Evolutionary conservation across 768 basidiomycete genomes (phyloP).

Genomic region (Wakefieldia striispora): DNA sequence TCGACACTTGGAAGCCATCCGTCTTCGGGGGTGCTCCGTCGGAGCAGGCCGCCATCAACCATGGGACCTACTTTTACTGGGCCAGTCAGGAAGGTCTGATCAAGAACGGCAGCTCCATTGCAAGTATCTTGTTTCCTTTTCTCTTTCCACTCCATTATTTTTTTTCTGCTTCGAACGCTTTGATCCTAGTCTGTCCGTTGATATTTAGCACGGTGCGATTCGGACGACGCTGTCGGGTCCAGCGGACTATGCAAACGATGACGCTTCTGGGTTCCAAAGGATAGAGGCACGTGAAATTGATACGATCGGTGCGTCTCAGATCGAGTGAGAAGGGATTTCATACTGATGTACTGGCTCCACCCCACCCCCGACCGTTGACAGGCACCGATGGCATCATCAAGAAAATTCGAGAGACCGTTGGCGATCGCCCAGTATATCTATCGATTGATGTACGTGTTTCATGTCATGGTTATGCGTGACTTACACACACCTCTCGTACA

Average conservation of each 20-base stretch:
- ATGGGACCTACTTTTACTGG: conserved; percentile 91
- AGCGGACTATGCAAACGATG: conserved; percentile 76
- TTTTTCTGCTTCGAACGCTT: conserved; percentile 34
- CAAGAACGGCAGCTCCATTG: conserved; percentile 74
- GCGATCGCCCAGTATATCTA: conserved; percentile 71
- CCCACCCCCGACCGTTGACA: conserved; percentile 21
- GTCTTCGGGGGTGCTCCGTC: conserved; percentile 76
- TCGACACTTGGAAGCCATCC: conserved; percentile 76
- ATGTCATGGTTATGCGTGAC: background rate
- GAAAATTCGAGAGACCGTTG: conserved; percentile 77
- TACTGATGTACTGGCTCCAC: background rate
- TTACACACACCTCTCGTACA: conserved; percentile 20
- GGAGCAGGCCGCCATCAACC: conserved; percentile 72
- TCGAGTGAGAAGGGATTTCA: background rate
- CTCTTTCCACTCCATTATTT: conserved; percentile 12
- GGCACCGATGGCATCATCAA: conserved; percentile 75
- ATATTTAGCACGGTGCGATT: conserved; percentile 76
- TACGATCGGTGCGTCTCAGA: conserved; percentile 54
- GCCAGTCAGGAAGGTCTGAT: conserved; percentile 82
- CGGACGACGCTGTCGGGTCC: conserved; percentile 78
- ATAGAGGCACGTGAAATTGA: conserved; percentile 87
- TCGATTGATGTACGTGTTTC: conserved; percentile 61
- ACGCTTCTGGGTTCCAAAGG: conserved; percentile 74
- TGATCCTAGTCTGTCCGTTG: conserved; percentile 73
- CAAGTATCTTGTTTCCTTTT: conserved; percentile 55